Conservation (phyloP, 441 rosid species). For the Gossypium aridum region DNA sequence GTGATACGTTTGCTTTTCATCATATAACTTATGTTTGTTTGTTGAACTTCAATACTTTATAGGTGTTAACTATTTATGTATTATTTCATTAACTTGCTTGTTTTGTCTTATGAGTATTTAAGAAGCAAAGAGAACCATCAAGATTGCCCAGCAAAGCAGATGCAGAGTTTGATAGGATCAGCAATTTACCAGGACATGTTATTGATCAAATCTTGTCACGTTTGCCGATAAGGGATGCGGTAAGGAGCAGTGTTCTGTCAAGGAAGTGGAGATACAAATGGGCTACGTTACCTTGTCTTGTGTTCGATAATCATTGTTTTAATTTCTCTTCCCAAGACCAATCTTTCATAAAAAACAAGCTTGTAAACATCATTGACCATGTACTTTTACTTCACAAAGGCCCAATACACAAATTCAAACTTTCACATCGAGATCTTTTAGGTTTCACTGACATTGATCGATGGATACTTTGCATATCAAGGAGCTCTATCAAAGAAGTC, state of each 20-base stretch:
- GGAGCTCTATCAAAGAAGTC: slow-evolving; percentile 50
- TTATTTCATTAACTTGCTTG: slow-evolving; percentile 5
- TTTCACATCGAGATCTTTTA: slow-evolving; percentile 64
- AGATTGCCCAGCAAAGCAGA: slow-evolving; percentile 36
- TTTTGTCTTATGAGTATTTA: slow-evolving; percentile 21
- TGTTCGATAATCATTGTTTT: slow-evolving; percentile 50
- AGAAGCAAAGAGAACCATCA: slow-evolving; percentile 56
- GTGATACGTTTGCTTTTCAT: neutral
- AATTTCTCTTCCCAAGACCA: slow-evolving; percentile 44
- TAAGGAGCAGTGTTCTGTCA: slow-evolving; percentile 54
- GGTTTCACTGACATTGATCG: slow-evolving; percentile 62
- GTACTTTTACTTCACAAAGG: slow-evolving; percentile 63
- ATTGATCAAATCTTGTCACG: slow-evolving; percentile 49
- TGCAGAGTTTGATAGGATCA: slow-evolving; percentile 42
- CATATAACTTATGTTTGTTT: neutral
- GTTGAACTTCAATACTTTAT: neutral
- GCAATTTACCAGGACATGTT: slow-evolving; percentile 53
- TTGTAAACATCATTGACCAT: slow-evolving; percentile 51
- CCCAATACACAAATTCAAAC: slow-evolving; percentile 55
- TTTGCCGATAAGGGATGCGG: slow-evolving; percentile 59
- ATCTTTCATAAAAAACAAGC: slow-evolving; percentile 38
- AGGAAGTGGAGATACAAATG: slow-evolving; percentile 63
- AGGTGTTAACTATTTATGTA: neutral
- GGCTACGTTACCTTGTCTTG: slow-evolving; percentile 51
- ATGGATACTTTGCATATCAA: slow-evolving; percentile 61